Base-by-base conservation (phyloP, 176 grass and related monocot genomes). In the Sorghum bicolor region DNA sequence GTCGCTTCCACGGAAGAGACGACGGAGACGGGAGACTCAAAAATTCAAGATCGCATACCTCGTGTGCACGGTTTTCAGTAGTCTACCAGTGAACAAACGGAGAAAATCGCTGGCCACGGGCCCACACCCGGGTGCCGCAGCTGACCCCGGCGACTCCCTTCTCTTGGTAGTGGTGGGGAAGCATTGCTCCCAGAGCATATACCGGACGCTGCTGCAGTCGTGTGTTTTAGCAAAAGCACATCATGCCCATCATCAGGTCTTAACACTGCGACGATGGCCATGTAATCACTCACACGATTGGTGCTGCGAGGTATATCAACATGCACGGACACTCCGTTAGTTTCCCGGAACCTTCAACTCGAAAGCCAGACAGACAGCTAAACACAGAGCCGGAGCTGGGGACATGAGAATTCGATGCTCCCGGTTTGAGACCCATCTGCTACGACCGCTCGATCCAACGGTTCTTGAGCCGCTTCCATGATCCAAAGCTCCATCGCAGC, bases 321-420 rank as follows among this genome's bases (percentile, higher is more conserved):
- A 15, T 70, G 41, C 40, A 17, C 41, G 36, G 22, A 60, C 14
- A 53, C 73, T 37, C 29, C 7, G 31, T 41, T 71, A 1, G n/a
- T 38, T 58, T 60, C 32, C 22, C 3, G 50, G 74, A 76, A 60
- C 20, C 52, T 60, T 36, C 47, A 53, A 0, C 13, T 50, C 43
- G 0, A 25, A 36, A 76, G 34, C 10, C 6, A 40, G 38, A 6
- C 47, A 57, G 38, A 73, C 25, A 45, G 68, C 37, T 71, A n/a
- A 5, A 2, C n/a, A 9, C 17, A 44, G 40, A 29, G 15, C 13
- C 26, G 70, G n/a, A 55, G 52, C 72, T 6, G 48, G 50, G 50
- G 74, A 76, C 74, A 76, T 13, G 11, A 38, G 74, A 9, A 60
- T 15, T 60, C 10, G 74, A 60, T 76, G 74, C 74, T 57, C 74